Evolutionary conservation across 257 asterid genomes (phyloP).

Genomic region (Solanum sejunctum): DNA sequence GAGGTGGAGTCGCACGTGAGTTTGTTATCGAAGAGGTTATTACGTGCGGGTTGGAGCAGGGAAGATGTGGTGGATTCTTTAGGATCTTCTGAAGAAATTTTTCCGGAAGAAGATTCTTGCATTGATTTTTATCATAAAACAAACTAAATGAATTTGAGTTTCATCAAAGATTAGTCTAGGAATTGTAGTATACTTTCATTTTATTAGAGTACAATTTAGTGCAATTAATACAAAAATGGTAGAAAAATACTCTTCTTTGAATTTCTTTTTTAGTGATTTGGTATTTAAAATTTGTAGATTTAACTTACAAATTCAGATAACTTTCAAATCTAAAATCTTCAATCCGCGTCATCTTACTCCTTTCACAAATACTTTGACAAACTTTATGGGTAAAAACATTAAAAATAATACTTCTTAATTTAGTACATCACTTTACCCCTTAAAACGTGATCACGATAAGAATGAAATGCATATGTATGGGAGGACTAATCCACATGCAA

Average conservation of each 20-base stretch:
- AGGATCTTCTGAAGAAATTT: constrained; percentile 19
- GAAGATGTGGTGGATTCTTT: constrained; percentile 72
- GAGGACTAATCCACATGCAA: not conserved
- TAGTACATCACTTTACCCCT: not conserved
- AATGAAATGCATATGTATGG: not conserved
- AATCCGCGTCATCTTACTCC: not conserved
- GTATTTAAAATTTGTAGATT: not conserved
- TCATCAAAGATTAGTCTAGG: not conserved
- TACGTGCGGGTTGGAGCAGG: constrained; percentile 80
- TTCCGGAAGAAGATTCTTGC: constrained; percentile 26
- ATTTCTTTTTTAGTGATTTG: not conserved
- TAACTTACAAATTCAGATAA: not conserved
- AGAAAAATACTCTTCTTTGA: no score
- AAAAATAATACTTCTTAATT: not conserved
- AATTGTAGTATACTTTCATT: not conserved
- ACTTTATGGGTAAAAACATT: not conserved
- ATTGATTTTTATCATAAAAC: constrained; percentile 19
- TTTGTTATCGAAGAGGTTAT: constrained; percentile 27
- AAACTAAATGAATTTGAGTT: not conserved
- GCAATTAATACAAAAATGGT: not conserved
- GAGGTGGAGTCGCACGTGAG: constrained; percentile 32
- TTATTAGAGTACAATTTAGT: not conserved
- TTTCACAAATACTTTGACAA: not conserved
- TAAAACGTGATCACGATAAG: not conserved
- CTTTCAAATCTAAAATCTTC: not conserved